Evolutionary conservation across 768 basidiomycete species (phyloP), one percentile per base, ranked within the genome.

Genomic region (Xerocomellus dryophilus): DNA sequence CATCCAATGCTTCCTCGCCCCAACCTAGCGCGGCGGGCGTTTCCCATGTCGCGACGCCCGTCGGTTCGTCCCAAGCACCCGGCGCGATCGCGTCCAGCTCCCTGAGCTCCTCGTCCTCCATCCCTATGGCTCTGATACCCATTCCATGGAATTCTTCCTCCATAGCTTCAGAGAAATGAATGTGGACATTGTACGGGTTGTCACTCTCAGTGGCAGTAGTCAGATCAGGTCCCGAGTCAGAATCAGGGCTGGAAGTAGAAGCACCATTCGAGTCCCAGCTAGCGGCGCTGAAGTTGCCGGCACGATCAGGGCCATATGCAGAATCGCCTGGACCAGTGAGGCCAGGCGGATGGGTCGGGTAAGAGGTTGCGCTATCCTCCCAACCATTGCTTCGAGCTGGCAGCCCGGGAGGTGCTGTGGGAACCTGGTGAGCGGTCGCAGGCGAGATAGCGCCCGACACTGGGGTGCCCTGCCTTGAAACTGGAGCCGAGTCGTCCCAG

Each of bases 131-230:
- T 31, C 47, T 51, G 56, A 69, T 61, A 1, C 56, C 31, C 50
- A 66, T 47, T 17, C 65, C 61, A 35, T 71, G 63, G 34, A 69
- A 65, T 17, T 67, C 70, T 48, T 63, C 61, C 25, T 69, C 68
- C 59, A 69, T 64, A 5, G 58, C 57, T 18, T 62, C 70, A 5
- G 61, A 62, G 36, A 66, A 64, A n/a, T 60, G 44, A 39, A 71
- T 49, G 34, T 54, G 59, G 38, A 61, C 50, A 6, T 25, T 51
- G 44, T 57, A 52, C 5, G 63, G 67, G 27, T 71, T 55, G 41
- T 71, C 64, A 10, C 64, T 59, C 18, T 61, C 64, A 3, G 60
- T 62, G 40, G 66, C 44, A 18, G 57, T 55, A 14, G 61, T 54
- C n/a, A 56, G 55, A 48, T 67, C 65, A 20, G 65, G 62, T 21